Evolutionary conservation across 768 basidiomycete genomes (phyloP).

Genomic region (Pulveroboletus sp.): DNA sequence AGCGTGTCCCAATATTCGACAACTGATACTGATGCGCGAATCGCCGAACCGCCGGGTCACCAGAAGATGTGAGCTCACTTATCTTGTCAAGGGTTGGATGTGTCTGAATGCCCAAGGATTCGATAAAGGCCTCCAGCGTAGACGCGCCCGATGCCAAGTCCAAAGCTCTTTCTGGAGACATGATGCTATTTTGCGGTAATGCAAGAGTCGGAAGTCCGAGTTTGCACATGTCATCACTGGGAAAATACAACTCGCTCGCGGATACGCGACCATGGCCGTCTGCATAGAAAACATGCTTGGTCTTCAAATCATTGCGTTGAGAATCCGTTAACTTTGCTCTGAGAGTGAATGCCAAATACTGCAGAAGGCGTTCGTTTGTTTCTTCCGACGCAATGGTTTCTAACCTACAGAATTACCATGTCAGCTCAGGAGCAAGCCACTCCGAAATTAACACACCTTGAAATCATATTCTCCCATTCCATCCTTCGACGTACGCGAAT

Average conservation of each 20-base stretch:
- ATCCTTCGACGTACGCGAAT: conserved; percentile 36
- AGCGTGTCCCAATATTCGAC: conserved; percentile 5
- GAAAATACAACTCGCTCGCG: conserved; percentile 70
- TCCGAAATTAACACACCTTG: conserved; percentile 36
- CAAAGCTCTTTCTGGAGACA: background rate
- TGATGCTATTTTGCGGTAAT: background rate
- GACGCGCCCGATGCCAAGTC: background rate
- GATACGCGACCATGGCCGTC: background rate
- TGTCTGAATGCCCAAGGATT: background rate
- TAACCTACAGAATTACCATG: conserved; percentile 2
- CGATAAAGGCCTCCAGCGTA: background rate
- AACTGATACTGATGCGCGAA: conserved; percentile 12
- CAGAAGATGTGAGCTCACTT: conserved; percentile 7
- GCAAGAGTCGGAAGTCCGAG: conserved; percentile 76
- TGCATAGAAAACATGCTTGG: conserved; percentile 8
- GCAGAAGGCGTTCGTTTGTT: conserved; percentile 31
- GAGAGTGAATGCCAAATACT: conserved; percentile 60
- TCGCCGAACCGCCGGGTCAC: background rate
- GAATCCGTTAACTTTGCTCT: conserved; percentile 24
- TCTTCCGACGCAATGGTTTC: conserved; percentile 8
- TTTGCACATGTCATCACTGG: conserved; percentile 57
- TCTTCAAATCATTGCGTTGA: background rate
- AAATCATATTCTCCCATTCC: conserved; percentile 7
- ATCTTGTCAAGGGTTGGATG: conserved; percentile 6
- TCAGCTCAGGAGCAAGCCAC: conserved; percentile 33